A percentile compares a stretch with the other conserved stretches of the same genome.
These are phyloP conservation scores for Clitoria ternatea DNA, from an alignment of 306 rosid genomes.

Conservation along the genomic window DNA sequence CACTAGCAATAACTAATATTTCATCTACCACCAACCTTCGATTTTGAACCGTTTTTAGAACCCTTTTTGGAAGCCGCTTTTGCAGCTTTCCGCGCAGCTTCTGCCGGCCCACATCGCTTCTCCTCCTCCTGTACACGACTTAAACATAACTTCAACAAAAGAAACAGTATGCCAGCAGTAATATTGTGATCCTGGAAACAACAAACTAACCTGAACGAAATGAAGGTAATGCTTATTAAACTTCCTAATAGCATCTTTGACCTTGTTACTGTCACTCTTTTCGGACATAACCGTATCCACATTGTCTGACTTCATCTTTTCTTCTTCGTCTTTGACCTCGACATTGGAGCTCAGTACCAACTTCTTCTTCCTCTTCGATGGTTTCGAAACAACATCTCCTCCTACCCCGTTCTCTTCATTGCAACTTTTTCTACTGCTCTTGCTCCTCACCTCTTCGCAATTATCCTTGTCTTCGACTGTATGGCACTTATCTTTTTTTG, in stretches of 20 bases:
- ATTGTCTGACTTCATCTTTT: conserved; percentile 1
- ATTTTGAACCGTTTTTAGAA: conserved; percentile 25
- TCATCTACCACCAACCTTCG: conserved; percentile 30
- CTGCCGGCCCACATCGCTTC: conserved; percentile 41
- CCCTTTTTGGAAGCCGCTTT: conserved; percentile 18
- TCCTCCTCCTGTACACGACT: conserved; percentile 61
- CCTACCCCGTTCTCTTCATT: not conserved
- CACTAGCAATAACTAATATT: not conserved
- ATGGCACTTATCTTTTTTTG: no score
- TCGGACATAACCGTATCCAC: conserved; percentile 25
- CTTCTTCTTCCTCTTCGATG: not conserved
- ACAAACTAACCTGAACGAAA: conserved; percentile 64
- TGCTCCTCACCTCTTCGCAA: not conserved
- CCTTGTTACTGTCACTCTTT: conserved; percentile 58
- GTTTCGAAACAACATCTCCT: not conserved
- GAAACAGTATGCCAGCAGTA: not conserved
- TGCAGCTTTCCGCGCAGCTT: conserved; percentile 33
- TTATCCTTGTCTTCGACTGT: not conserved
- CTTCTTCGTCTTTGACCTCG: not conserved
- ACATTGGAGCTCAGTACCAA: not conserved
- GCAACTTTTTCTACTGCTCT: not conserved
- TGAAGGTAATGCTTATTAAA: conserved; percentile 80
- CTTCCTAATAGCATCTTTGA: conserved; percentile 68
- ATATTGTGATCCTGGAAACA: not conserved
- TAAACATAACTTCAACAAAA: not conserved